Evolutionary conservation across 2,329 filamentous ascomycete species (phyloP).

Genomic region (Aspergillus sergii): DNA sequence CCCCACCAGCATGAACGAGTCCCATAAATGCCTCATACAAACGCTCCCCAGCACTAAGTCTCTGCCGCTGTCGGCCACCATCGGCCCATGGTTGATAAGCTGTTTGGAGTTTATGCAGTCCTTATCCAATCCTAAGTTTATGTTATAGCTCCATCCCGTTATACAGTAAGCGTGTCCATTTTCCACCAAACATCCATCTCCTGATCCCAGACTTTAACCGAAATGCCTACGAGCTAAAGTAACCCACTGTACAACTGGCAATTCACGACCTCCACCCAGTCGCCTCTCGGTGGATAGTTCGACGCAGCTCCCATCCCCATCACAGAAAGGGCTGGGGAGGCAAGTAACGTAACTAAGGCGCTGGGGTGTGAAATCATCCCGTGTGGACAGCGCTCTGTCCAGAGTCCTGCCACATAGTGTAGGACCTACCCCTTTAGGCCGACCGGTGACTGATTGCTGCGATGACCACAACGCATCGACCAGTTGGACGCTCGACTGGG

Average conservation of each 20-base stretch:
- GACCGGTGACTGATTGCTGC: conserved; percentile 15
- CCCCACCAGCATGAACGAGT: background rate
- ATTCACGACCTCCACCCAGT: conserved; percentile 14
- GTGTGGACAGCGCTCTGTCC: background rate
- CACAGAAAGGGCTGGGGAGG: conserved; percentile 2
- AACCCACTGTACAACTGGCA: conserved; percentile 13
- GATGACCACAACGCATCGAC: conserved; percentile 6
- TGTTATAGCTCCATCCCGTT: conserved; percentile 1
- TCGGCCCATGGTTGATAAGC: conserved; percentile 12
- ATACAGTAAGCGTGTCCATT: background rate
- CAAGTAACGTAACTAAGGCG: background rate
- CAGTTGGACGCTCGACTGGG: background rate
- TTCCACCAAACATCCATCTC: background rate
- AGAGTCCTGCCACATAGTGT: background rate
- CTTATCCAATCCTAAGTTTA: conserved; percentile 1
- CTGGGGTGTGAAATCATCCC: background rate
- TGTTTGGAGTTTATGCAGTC: conserved; percentile 1
- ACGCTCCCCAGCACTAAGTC: background rate
- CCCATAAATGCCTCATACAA: conserved; percentile 28
- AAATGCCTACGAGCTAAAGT: background rate
- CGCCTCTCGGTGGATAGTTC: conserved; percentile 1
- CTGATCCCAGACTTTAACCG: conserved; percentile 3
- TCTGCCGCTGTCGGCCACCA: background rate
- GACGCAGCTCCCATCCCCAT: background rate
- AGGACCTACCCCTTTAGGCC: conserved; percentile 11